These are phyloP conservation scores for Epicoccum nigrum DNA, from an alignment of 2,329 filamentous ascomycete genomes.

Conservation along the genomic window DNA sequence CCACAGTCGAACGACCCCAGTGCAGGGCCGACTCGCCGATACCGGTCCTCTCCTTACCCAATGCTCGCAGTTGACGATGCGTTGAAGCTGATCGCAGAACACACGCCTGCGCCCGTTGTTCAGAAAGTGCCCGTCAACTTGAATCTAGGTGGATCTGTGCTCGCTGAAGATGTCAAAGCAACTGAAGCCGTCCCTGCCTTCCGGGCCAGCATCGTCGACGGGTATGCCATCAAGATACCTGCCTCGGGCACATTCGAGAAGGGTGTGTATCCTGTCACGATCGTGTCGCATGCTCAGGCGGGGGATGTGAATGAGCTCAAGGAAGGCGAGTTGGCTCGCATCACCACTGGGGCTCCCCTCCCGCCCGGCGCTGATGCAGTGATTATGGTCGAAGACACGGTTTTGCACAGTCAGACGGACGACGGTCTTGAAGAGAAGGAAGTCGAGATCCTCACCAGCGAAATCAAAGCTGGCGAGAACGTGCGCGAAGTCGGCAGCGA, in stretches of 20 bases:
- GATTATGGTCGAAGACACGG: constrained; percentile 95
- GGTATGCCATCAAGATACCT: constrained; percentile 69
- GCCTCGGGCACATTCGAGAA: constrained; percentile 60
- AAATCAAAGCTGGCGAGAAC: constrained; percentile 80
- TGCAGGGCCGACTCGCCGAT: constrained; percentile 68
- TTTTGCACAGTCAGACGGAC: constrained; percentile 74
- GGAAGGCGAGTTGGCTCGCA: constrained; percentile 79
- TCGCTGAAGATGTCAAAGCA: constrained; percentile 83
- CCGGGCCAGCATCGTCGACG: constrained; percentile 94
- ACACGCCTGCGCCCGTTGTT: constrained; percentile 70
- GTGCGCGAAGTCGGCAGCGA: constrained; percentile 92
- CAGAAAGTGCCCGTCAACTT: constrained; percentile 67
- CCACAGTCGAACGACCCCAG: constrained; percentile 64
- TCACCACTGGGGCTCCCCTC: constrained; percentile 92
- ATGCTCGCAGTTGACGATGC: constrained; percentile 90
- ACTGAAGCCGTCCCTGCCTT: constrained; percentile 88
- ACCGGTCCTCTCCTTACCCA: constrained; percentile 87
- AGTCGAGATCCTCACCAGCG: constrained; percentile 82
- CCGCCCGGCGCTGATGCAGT: constrained; percentile 89
- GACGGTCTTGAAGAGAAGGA: constrained; percentile 85
- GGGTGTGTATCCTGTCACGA: constrained; percentile 83
- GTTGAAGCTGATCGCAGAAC: constrained; percentile 70
- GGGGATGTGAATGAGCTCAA: constrained; percentile 69
- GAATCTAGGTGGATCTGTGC: constrained; percentile 73
- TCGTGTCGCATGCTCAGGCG: constrained; percentile 83